Evolutionary conservation across 306 rosid species (phyloP).

Genomic region (Vachellia pachyceras): DNA sequence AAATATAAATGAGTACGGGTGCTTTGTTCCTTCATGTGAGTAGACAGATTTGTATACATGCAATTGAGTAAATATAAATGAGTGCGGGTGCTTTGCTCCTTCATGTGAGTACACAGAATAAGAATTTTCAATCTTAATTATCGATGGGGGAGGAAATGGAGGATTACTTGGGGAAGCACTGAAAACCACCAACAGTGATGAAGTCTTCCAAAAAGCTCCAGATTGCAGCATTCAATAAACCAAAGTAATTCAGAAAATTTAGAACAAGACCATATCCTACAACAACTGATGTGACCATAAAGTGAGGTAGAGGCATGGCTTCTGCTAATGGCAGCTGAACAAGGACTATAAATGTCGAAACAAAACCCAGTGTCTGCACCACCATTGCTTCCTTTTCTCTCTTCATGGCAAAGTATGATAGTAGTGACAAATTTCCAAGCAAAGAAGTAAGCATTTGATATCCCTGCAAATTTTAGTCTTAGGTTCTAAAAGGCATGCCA

Average conservation of each 20-base stretch:
- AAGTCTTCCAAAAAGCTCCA: slow-evolving; percentile 87
- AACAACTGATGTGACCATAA: slow-evolving; percentile 62
- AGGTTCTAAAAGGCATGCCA: slow-evolving; percentile 26
- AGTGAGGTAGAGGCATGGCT: slow-evolving; percentile 82
- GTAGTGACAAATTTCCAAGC: slow-evolving; percentile 85
- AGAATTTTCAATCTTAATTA: slow-evolving; percentile 1
- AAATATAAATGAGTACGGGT: not conserved
- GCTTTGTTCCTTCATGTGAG: no score
- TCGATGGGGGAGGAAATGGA: slow-evolving; percentile 31
- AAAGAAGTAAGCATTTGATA: slow-evolving; percentile 73
- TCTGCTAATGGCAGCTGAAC: slow-evolving; percentile 80
- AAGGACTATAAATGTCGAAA: slow-evolving; percentile 66
- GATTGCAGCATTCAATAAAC: slow-evolving; percentile 61
- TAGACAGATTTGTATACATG: no score
- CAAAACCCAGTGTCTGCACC: slow-evolving; percentile 80
- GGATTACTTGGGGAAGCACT: slow-evolving; percentile 77
- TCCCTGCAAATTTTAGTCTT: slow-evolving; percentile 20
- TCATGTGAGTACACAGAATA: not conserved
- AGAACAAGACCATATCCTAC: slow-evolving; percentile 73
- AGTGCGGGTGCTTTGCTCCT: slow-evolving; percentile 1
- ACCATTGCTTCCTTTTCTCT: slow-evolving; percentile 84
- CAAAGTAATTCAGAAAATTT: slow-evolving; percentile 78
- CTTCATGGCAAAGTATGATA: slow-evolving; percentile 89
- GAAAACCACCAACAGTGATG: slow-evolving; percentile 90
- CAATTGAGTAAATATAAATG: no score